Evolutionary conservation across 202 grass and related monocot genomes (phyloP).

Genomic region (Sporobolus alterniflorus): DNA sequence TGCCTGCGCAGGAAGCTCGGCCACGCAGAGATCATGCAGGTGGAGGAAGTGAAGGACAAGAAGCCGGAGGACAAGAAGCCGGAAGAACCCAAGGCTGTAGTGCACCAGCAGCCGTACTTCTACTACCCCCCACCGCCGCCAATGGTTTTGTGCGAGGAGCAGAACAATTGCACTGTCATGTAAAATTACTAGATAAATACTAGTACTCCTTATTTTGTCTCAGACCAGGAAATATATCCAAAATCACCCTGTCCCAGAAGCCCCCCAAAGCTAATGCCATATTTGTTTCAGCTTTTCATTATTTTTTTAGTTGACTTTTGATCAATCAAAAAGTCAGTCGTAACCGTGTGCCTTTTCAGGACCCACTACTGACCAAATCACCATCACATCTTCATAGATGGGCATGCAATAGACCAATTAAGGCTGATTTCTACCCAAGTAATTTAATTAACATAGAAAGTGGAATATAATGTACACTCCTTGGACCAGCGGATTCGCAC

Average conservation of each 20-base stretch:
- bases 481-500: constrained; percentile 20
- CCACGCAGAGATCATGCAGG: constrained; percentile 1
- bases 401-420: background rate
- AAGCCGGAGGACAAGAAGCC: constrained; percentile 3
- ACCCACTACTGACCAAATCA: background rate
- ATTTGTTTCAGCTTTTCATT: too few species aligned
- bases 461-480: background rate
- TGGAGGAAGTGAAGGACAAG: constrained; percentile 51
- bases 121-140: background rate
- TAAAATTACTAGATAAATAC: background rate
- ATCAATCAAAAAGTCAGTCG: too few species aligned
- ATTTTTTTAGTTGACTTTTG: too few species aligned
- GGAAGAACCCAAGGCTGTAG: background rate
- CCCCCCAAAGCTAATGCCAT: too few species aligned
- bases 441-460: constrained; percentile 19
- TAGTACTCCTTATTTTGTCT: too few species aligned
- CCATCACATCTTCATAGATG: background rate
- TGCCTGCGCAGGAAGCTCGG: constrained; percentile 48
- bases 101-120: background rate
- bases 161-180: constrained; percentile 21
- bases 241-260: too few species aligned
- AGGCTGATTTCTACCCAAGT: background rate
- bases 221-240: too few species aligned
- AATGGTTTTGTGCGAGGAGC: constrained; percentile 39
- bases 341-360: background rate